Evolutionary conservation across 2,329 filamentous ascomycete genomes (phyloP).

Genomic region (Xylariales sp.): DNA sequence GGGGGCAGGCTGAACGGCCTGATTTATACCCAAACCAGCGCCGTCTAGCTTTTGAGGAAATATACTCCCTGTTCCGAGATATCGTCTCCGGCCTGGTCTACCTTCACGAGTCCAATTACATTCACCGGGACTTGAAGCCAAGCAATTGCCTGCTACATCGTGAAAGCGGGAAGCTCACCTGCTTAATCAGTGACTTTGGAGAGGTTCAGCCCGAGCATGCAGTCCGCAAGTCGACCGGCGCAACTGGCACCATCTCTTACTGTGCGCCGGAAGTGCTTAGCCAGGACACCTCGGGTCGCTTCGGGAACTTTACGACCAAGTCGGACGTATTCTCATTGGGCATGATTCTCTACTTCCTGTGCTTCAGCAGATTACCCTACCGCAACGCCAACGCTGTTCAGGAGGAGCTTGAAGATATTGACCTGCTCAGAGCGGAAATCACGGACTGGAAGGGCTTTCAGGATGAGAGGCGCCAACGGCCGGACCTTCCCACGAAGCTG

Average conservation of each 20-base stretch:
- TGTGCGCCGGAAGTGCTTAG: constrained; percentile 91
- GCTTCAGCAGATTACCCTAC: constrained; percentile 87
- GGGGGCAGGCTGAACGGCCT: constrained; percentile 65
- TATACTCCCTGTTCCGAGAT: constrained; percentile 94
- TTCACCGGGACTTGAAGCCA: constrained; percentile 93
- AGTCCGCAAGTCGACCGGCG: constrained; percentile 81
- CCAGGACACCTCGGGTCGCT: constrained; percentile 62
- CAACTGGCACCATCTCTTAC: constrained; percentile 95
- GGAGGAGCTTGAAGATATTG: constrained; percentile 89
- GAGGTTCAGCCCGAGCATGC: constrained; percentile 86
- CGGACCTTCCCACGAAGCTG: constrained; percentile 79
- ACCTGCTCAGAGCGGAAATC: constrained; percentile 81
- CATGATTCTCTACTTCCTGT: constrained; percentile 98
- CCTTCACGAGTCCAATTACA: constrained; percentile 86
- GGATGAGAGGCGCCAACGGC: constrained; percentile 67
- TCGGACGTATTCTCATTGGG: constrained; percentile 97
- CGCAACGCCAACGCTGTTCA: constrained; percentile 76
- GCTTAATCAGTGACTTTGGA: constrained; percentile 95
- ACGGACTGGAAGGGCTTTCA: constrained; percentile 83
- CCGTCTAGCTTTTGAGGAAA: constrained; percentile 73
- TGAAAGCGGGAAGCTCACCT: constrained; percentile 65
- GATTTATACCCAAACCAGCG: constrained; percentile 39
- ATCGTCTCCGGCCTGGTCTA: constrained; percentile 90
- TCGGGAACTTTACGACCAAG: constrained; percentile 93
- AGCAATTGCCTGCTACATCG: constrained; percentile 89